These are phyloP conservation scores for Haplosporangium gracile DNA, from an alignment of 192 early-diverging fungal species.

Conservation along the genomic window DNA sequence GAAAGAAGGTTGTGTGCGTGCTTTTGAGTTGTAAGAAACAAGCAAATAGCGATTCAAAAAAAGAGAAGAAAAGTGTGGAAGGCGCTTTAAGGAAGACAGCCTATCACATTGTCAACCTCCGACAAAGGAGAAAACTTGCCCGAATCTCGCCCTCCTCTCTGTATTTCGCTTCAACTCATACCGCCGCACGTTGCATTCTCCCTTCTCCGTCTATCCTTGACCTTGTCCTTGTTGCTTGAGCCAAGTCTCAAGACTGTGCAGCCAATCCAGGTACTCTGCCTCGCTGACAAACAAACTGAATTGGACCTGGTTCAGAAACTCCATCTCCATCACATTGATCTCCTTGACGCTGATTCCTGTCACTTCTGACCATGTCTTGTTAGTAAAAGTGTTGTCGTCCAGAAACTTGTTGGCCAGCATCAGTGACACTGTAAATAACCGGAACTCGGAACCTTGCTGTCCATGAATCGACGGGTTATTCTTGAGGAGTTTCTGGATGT, in stretches of 20 bases:
- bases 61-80: background rate
- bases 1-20: no score
- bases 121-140: no score
- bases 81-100: background rate
- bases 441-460: conserved; percentile 80
- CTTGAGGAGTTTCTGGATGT: conserved; percentile 70
- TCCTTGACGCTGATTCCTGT: conserved; percentile 84
- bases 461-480: conserved; percentile 70
- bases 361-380: conserved; percentile 90
- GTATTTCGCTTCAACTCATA: no score
- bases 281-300: conserved; percentile 80
- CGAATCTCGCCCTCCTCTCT: no score
- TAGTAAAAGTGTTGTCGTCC: conserved; percentile 93
- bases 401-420: conserved; percentile 90
- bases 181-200: no score
- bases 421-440: conserved; percentile 87
- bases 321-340: conserved; percentile 90
- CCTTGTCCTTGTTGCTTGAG: conserved; percentile 53
- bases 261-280: conserved; percentile 80
- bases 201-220: background rate
- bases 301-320: conserved; percentile 83
- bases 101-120: no score
- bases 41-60: background rate
- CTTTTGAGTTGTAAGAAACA: no score
- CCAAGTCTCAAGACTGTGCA: conserved; percentile 59